These are phyloP conservation scores for Scenedesmus sp. DNA, from an alignment of 163 green algal species.

Conservation along the genomic window DNA sequence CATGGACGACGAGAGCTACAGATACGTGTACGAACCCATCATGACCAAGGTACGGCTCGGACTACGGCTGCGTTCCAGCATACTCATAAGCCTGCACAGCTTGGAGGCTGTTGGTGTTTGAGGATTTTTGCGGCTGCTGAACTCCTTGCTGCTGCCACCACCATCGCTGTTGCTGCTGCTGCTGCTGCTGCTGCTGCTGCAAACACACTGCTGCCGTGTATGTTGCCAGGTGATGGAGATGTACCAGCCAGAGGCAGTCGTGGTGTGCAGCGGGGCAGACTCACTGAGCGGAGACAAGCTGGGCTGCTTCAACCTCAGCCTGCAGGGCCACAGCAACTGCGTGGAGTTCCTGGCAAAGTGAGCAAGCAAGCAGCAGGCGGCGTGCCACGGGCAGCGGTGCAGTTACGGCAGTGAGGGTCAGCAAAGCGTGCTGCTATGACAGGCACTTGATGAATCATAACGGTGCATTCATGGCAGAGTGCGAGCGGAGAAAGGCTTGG, in stretches of 20 bases:
- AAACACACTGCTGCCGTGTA: not conserved
- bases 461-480: not conserved
- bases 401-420: not conserved
- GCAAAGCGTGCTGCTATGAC: not conserved
- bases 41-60: slow-evolving; percentile 84
- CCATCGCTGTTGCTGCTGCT: not conserved
- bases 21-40: slow-evolving; percentile 92
- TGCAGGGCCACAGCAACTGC: slow-evolving; percentile 93
- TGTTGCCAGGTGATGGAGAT: slow-evolving; percentile 90
- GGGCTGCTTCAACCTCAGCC: slow-evolving; percentile 96
- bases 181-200: not conserved
- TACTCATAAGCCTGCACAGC: not conserved
- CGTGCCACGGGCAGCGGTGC: not conserved
- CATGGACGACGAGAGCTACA: slow-evolving; percentile 94
- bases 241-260: slow-evolving; percentile 93
- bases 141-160: too few species aligned
- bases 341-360: slow-evolving; percentile 92
- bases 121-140: not conserved
- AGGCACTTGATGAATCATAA: not conserved
- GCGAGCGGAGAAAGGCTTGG: not conserved
- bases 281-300: slow-evolving; percentile 92
- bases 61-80: not conserved
- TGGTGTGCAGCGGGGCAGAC: slow-evolving; percentile 94
- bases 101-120: not conserved
- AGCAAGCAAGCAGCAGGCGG: not conserved